Base-by-base conservation (phyloP, 139 green algal genomes). In the Ettlia oleoabundans region DNA sequence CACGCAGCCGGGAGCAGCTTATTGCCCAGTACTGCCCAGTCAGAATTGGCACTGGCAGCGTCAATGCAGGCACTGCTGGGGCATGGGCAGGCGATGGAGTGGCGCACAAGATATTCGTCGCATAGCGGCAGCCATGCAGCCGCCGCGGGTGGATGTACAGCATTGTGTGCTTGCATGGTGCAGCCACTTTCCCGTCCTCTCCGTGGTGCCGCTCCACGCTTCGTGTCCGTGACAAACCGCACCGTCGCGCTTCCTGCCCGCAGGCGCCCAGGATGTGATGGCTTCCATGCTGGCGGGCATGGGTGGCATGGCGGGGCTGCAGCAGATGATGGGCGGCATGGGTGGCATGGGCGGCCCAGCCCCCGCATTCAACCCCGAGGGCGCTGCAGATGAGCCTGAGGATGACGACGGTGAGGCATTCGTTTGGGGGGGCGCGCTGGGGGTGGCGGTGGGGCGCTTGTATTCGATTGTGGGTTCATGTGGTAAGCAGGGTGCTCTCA, bases 241-340 rank as follows among this genome's bases (percentile, higher is more conserved):
- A 30, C 22, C 33, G 6, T 18, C n/a, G 28, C 28, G 10, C 38
- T 53, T 55, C 65, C 37, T 72, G 65, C 67, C 33, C 10, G 79
- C 83, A 91, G 86, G 79, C 76, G 52, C 87, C 71, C 84, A 93
- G 62, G 89, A 94, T 32, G 83, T 91, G 82, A 78, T 94, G 83
- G 84, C 87, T 5, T 76, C 83, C 52, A 91, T 94, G 83, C 74
- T 93, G 66, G 74, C 81, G 47, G 76, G 81, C 55, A 85, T 87
- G 78, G 76, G 86, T 65, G 76, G 84, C 84, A 62, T 72, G 73
- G 52, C 75, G 7, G 67, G 74, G 64, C 84, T 89, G 65, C 65
- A 82, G 74, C 64, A 84, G 40, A 82, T 88, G 66, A 82, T 83
- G 82, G 53, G 35, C 28, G 53, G 81, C 55, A 80, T 89, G 80